Base-by-base conservation (phyloP, 106 monocot genomes). In the Dioscorea dumetorum region DNA sequence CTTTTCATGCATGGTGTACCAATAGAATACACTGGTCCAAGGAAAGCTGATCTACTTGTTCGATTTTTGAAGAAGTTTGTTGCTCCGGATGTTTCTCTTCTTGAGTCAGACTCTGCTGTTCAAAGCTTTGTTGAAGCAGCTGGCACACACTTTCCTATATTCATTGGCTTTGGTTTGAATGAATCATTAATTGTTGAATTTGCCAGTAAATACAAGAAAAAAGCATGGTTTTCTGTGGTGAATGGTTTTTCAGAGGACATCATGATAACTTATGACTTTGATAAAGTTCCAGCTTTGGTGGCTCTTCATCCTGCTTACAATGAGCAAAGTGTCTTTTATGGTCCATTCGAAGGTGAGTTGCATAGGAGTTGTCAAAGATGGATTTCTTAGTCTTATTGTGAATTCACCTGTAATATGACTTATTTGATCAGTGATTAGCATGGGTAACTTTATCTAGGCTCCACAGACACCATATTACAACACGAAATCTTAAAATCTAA, bases 291-390 rank as follows among this genome's bases (percentile, higher is more conserved):
- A 17, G 97, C 92, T 61, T 72, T 97, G 72, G 87, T 97, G 51
- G 67, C 86, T 16, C 66, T 85, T 73, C 88, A 92, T 73, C 92
- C 97, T 48, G 82, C 78, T 48, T 92, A 89, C 61, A 78, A 87
- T 31, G 92, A 97, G 65, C 84, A 81, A 76, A 89, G 72, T 79
- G 87, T 92, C 53, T 92, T 97, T 68, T 97, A 97, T 77, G 97
- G 97, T 24, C 97, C 97, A 58, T 92, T 87, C 90, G 97, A 97
- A 90, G 97, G 97, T 97, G 69, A 74, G 71, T 64, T 57, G 15
- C 5, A 48, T 22, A 20, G 28, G 5, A 41, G 6, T 10, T 6
- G 41, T 6, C 2, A 41, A 41, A 3, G 41, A 41, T 41, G 10
- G 41, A 10, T 41, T 41, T 41, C 41, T 8, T 41, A 41, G 41